These are phyloP conservation scores for Clavariopsis aquatica DNA, from an alignment of 495 filamentous ascomycete genomes.

Conservation along the genomic window DNA sequence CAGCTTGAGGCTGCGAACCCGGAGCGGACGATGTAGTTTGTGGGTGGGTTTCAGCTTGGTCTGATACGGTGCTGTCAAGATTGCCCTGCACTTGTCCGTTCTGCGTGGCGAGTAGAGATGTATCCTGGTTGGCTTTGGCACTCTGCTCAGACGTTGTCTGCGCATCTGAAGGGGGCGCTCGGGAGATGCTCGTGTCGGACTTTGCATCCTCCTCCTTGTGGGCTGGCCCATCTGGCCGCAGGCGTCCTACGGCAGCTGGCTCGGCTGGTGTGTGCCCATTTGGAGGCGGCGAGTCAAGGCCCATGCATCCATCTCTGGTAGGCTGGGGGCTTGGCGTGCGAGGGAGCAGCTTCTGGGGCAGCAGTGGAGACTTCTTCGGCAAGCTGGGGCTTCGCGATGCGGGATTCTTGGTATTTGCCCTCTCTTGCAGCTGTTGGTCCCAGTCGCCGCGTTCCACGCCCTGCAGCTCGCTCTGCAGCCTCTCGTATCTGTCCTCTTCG, in stretches of 20 bases:
- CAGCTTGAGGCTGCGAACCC: background rate
- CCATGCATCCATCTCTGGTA: background rate
- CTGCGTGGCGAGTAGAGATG: background rate
- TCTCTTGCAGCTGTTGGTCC: conserved; percentile 44
- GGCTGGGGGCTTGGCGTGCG: background rate
- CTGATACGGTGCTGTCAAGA: background rate
- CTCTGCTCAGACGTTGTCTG: background rate
- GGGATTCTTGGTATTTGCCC: conserved; percentile 26
- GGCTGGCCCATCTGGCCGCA: background rate
- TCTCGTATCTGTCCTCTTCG: conserved; percentile 68
- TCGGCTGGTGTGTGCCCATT: background rate
- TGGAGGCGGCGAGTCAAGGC: background rate
- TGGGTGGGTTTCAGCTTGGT: no score
- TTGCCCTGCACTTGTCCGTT: conserved; percentile 33
- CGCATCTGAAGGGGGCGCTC: background rate
- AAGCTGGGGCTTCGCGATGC: conserved; percentile 33
- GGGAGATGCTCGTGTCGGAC: background rate
- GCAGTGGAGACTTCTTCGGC: conserved; percentile 10
- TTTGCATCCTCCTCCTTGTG: background rate
- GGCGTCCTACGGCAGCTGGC: background rate
- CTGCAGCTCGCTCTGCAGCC: conserved; percentile 65
- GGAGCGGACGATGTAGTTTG: background rate
- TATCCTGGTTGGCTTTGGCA: no score
- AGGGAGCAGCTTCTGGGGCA: conserved; percentile 7
- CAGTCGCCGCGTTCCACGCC: conserved; percentile 64